Conservation (phyloP, 305 asterid species). For the Euphrasia arctica region DNA sequence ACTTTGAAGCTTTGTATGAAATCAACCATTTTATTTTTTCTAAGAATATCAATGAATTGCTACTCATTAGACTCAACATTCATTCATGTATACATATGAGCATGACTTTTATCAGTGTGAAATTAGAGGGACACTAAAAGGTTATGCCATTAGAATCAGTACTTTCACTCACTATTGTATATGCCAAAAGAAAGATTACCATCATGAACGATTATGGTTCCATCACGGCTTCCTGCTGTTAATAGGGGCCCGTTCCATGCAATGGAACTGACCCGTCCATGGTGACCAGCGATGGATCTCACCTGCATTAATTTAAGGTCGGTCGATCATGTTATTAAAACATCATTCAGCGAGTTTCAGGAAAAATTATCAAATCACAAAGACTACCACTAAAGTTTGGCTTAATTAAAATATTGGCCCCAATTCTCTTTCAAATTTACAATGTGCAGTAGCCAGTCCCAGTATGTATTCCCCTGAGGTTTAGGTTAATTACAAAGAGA, state of each 20-base stretch:
- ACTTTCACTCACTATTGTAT: background rate
- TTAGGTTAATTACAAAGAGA: background rate
- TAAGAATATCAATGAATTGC: too few relatives aligned
- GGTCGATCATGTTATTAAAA: background rate
- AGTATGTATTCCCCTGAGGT: background rate
- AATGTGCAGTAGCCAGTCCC: too few relatives aligned
- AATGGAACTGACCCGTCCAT: slow-evolving; percentile 44
- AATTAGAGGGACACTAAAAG: background rate
- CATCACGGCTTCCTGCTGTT: slow-evolving; percentile 61
- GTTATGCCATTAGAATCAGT: background rate
- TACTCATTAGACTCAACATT: background rate
- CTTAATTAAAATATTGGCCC: background rate
- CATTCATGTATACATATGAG: background rate
- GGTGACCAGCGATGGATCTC: slow-evolving; percentile 51
- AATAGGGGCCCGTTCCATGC: slow-evolving; percentile 62
- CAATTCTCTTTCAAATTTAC: background rate
- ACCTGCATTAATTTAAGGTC: slow-evolving; percentile 33
- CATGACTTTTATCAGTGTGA: background rate
- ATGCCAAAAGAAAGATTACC: slow-evolving; percentile 32
- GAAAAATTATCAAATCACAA: background rate
- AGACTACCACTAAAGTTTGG: background rate
- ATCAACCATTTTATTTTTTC: background rate
- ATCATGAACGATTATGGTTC: slow-evolving; percentile 63
- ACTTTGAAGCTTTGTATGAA: background rate
- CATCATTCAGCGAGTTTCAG: background rate